A percentile compares a stretch with the other conserved stretches of the same genome.
Conservation (phyloP, 345 rosid species). For the Arabis alpina region DNA sequence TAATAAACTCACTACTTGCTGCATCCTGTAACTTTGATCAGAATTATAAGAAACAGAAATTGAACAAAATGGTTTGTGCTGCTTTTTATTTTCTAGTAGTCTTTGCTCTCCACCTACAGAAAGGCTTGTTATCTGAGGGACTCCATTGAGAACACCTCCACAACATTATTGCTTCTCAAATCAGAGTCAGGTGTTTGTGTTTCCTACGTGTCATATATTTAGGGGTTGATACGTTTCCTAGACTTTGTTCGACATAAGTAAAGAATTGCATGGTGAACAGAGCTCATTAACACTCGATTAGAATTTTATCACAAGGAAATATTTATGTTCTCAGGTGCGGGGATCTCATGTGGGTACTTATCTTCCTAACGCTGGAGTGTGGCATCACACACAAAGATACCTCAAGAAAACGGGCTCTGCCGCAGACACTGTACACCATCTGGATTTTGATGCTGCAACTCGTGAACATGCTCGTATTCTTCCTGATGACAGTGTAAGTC, state of each 20-base stretch:
- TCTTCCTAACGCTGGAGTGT: conserved; percentile 92
- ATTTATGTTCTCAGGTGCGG: conserved; percentile 59
- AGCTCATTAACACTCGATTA: conserved; percentile 1
- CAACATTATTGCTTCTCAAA: conserved; percentile 12
- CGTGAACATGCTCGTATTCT: conserved; percentile 86
- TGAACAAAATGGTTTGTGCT: conserved; percentile 9
- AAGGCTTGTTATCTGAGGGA: conserved; percentile 18
- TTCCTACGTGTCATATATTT: conserved; percentile 23
- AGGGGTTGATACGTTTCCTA: conserved; percentile 26
- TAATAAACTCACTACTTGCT: conserved; percentile 22
- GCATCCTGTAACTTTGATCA: conserved; percentile 2
- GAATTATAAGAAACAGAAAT: conserved; percentile 12
- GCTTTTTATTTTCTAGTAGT: conserved; percentile 27
- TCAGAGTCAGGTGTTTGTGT: conserved; percentile 22
- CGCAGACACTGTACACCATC: conserved; percentile 72
- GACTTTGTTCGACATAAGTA: conserved; percentile 9
- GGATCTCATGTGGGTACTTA: conserved; percentile 97
- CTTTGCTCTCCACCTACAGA: conserved; percentile 10
- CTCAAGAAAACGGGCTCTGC: conserved; percentile 65
- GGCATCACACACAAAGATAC: conserved; percentile 92
- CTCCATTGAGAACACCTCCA: not conserved
- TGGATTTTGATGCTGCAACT: conserved; percentile 99
- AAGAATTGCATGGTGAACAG: conserved; percentile 14
- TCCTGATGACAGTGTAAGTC: conserved; percentile 80
- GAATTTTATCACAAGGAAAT: conserved; percentile 19